phyloP scores from a whole-genome alignment of 2,329 filamentous ascomycete species.

The Teratosphaeria pseudoeucalypti region DNA sequence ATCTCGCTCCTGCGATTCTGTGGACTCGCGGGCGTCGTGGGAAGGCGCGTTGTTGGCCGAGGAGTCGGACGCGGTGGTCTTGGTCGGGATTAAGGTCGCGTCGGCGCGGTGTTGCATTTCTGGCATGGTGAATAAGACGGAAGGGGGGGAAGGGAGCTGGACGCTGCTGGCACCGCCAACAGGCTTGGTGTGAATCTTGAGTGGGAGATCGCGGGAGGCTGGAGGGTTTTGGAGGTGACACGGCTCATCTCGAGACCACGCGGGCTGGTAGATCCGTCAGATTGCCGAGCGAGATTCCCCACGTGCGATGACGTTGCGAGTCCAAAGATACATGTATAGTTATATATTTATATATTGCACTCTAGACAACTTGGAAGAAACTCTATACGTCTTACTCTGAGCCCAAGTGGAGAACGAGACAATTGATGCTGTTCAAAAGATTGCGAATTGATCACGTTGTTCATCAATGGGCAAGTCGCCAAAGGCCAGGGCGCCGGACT shows the following conservation, averaged over 20 bases:
- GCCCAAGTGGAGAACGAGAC: no score
- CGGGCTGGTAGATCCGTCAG: background rate
- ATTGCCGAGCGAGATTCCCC: background rate
- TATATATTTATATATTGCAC: background rate
- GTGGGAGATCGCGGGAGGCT: background rate
- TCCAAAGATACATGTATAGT: background rate
- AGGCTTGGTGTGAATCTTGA: background rate
- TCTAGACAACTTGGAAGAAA: no score
- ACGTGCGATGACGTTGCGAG: background rate
- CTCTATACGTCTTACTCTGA: no score
- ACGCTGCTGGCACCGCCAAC: conserved; percentile 1
- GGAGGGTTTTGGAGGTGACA: background rate
- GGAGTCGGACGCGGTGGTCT: conserved; percentile 1
- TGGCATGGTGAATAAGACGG: conserved; percentile 6
- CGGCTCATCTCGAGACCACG: background rate
- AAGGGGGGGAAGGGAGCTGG: background rate
- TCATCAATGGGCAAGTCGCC: no score
- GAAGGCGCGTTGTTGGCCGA: background rate
- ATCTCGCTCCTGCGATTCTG: conserved; percentile 9
- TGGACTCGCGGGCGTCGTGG: background rate
- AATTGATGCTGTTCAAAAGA: no score
- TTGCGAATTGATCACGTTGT: no score
- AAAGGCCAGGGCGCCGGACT: no score
- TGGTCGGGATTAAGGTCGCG: conserved; percentile 1
- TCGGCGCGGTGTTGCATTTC: conserved; percentile 15